phyloP scores from a whole-genome alignment of 139 green algal genomes.

The Chlorella sp. region DNA sequence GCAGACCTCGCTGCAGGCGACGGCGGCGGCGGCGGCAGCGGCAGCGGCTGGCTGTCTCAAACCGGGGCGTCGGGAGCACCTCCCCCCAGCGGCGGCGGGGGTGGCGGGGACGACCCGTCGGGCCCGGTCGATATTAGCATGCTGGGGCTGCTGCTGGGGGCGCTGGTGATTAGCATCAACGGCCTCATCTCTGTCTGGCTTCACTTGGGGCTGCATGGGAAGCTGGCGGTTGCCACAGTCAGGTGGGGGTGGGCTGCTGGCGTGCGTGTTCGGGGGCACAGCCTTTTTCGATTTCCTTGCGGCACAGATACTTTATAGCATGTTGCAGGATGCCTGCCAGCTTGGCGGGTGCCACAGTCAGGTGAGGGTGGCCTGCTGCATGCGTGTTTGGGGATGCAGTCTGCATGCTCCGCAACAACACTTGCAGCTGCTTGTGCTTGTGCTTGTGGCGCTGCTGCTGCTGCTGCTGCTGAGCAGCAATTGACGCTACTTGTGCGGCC shows the following conservation, averaged over 20 bases:
- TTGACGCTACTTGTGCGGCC: too few species aligned
- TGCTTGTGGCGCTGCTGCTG: too few species aligned
- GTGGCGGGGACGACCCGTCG: neutral
- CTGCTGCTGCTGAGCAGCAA: neutral
- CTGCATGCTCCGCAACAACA: too few species aligned
- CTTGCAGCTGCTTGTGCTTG: too few species aligned
- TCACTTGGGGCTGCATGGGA: conserved; percentile 50
- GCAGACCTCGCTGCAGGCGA: neutral
- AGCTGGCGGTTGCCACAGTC: conserved; percentile 40
- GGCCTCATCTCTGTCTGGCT: conserved; percentile 51
- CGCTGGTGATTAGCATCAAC: conserved; percentile 45
- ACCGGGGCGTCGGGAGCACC: too few species aligned
- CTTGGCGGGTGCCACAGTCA: too few species aligned
- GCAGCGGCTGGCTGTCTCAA: neutral
- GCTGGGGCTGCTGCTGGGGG: conserved; percentile 40
- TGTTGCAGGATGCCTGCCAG: neutral
- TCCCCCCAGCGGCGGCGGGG: too few species aligned
- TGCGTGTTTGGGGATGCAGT: too few species aligned
- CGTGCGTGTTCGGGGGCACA: neutral
- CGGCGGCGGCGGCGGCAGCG: neutral
- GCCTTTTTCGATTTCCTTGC: neutral
- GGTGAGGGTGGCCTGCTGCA: too few species aligned
- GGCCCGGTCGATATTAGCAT: conserved; percentile 27
- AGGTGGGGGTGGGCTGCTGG: conserved; percentile 30
- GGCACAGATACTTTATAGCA: neutral